A percentile compares a stretch with the other conserved stretches of the same genome.
These are phyloP conservation scores for Stephania yunnanensis DNA, from an alignment of 164 flowering plant species.

Conservation along the genomic window DNA sequence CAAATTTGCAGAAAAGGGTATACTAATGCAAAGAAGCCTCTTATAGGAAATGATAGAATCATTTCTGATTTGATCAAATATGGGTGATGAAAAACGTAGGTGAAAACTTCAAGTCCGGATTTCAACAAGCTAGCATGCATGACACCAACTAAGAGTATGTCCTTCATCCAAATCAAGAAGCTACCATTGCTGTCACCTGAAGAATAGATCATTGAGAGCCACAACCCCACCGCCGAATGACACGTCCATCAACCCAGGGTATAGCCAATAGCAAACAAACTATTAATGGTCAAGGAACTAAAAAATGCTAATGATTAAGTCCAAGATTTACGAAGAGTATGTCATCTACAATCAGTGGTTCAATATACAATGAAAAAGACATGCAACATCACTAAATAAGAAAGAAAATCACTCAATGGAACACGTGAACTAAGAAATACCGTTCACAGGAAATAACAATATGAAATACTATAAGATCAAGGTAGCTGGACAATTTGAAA, in stretches of 20 bases:
- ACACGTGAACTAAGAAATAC: neutral
- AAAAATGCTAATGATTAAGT: neutral
- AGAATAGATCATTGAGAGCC: constrained; percentile 17
- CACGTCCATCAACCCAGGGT: constrained; percentile 22
- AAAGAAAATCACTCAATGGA: constrained; percentile 1
- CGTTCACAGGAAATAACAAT: neutral
- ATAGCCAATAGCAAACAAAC: constrained; percentile 16
- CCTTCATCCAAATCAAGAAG: constrained; percentile 9
- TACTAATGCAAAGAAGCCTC: neutral
- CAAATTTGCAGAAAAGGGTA: neutral
- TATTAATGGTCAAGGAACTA: constrained; percentile 39
- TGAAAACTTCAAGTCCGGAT: neutral
- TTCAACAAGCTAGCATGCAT: constrained; percentile 2
- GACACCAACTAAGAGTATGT: neutral
- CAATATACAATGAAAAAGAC: neutral
- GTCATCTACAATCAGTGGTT: neutral
- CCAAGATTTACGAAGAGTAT: neutral
- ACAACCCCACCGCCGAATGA: constrained; percentile 16
- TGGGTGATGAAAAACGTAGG: neutral
- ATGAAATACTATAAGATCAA: neutral
- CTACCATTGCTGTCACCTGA: constrained; percentile 18
- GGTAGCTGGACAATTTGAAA: neutral
- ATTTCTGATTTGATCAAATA: too few relatives aligned
- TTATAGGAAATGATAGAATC: neutral
- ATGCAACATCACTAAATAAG: neutral